Base-by-base conservation (phyloP, 2,329 filamentous ascomycete genomes). In the Chaetomiaceae sp. region DNA sequence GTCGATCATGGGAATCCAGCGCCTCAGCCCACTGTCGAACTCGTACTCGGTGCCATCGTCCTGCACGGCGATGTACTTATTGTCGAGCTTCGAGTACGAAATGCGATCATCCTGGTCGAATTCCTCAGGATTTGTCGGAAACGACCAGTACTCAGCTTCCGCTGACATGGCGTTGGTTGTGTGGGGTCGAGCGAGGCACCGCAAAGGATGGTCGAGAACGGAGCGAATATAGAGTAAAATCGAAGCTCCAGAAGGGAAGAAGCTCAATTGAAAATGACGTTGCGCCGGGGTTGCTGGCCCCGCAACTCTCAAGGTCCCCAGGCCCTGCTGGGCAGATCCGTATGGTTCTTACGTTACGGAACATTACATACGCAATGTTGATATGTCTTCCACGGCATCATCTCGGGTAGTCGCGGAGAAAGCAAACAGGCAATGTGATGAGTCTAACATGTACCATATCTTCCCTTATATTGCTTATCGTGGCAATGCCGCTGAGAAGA, bases 1-100 rank as follows among this genome's bases (percentile, higher is more conserved):
- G 24, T 70, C 69, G 15, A 64, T 45, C 45, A 66, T 52, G 55
- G 81, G 83, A 44, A 88, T 75, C 90, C 90, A 96, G 66, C 80
- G 78, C 68, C 79, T 83, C 56, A 82, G 68, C 41, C 73, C 74
- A 40, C 76, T 68, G 65, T 94, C 83, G 69, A 84, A 96, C 63
- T 90, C 86, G 69, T 84, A 95, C 65, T 95, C 90, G 51, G 81
- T 78, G 42, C 88, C 88, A 62, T 93, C 83, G 38, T 89, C 86
- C 47, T 87, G 84, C 51, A 95, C 89, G 7, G 93, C 80, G 43
- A 93, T 79, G 69, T 84, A 91, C 62, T 88, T 91, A 60, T 81
- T 75, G 66, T 91, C 84, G 51, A 88, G 73, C 62, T 79, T 86
- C n/a, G 87, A 91, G 69, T 84, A 95, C 6, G 88, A 91, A 60